Conservation (phyloP, 208 protist genomes). For the Vickermania ingenoplastis region DNA sequence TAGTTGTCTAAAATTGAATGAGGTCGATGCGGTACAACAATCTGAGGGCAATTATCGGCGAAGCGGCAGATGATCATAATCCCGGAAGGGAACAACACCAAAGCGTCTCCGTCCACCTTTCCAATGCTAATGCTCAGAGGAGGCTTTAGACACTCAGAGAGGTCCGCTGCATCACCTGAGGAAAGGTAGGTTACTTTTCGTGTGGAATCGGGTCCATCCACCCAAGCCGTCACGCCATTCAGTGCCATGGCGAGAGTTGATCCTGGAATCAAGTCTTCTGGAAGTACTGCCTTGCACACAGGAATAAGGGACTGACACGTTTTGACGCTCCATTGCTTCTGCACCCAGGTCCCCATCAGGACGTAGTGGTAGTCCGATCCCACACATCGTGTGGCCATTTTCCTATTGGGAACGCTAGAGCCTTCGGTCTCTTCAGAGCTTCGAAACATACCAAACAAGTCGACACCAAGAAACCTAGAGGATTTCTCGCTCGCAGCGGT, state of each 20-base stretch:
- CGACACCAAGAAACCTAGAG: too few species aligned
- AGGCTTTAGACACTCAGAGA: not conserved
- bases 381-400: not conserved
- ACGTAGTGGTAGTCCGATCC: not conserved
- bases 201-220: not conserved
- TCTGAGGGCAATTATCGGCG: conserved; percentile 40
- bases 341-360: not conserved
- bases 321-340: not conserved
- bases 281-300: not conserved
- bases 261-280: too few species aligned
- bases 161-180: not conserved
- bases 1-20: conserved; percentile 43
- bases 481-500: too few species aligned
- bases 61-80: conserved; percentile 41
- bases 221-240: not conserved
- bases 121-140: conserved; percentile 13
- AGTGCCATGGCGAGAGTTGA: too few species aligned
- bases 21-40: conserved; percentile 48
- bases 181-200: not conserved
- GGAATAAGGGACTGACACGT: not conserved
- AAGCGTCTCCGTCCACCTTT: conserved; percentile 19
- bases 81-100: conserved; percentile 55
- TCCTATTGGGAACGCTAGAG: not conserved
- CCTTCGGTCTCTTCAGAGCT: not conserved
- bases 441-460: not conserved